Evolutionary conservation across 768 basidiomycete species (phyloP).

Genomic region (Mycena crocata): DNA sequence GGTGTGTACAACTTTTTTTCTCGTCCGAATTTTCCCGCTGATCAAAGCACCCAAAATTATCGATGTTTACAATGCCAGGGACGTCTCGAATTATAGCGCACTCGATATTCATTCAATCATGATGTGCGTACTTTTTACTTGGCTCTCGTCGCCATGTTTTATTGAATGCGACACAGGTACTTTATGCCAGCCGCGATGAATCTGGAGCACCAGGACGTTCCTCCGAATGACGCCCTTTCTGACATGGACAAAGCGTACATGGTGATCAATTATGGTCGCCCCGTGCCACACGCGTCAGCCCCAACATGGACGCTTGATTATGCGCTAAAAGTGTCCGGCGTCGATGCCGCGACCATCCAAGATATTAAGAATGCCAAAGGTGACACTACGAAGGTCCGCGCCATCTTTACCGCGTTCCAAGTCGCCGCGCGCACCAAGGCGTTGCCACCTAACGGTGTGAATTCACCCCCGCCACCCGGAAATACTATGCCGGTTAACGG

Average conservation of each 20-base stretch:
- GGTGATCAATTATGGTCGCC: constrained; percentile 30
- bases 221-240: constrained; percentile 18
- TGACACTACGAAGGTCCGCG: constrained; percentile 11
- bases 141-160: background rate
- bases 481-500: background rate
- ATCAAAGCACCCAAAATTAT: too few relatives aligned
- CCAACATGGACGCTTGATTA: constrained; percentile 20
- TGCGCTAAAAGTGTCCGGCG: constrained; percentile 21
- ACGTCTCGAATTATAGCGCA: constrained; percentile 33
- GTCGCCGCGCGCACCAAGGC: background rate
- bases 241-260: constrained; percentile 31
- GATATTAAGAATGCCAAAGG: constrained; percentile 7
- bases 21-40: too few relatives aligned
- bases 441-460: background rate
- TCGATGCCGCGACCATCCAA: constrained; percentile 2
- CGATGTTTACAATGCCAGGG: constrained; percentile 28
- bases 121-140: constrained; percentile 28
- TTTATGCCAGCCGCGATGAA: constrained; percentile 33
- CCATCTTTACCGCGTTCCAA: constrained; percentile 18
- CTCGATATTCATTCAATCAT: constrained; percentile 34
- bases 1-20: too few relatives aligned
- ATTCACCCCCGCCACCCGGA: background rate
- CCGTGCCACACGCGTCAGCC: background rate
- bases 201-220: constrained; percentile 15
- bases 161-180: constrained; percentile 9